Evolutionary conservation across 83 land plant species (phyloP), one percentile per base, ranked within the genome.

Genomic region (Larix sibirica): DNA sequence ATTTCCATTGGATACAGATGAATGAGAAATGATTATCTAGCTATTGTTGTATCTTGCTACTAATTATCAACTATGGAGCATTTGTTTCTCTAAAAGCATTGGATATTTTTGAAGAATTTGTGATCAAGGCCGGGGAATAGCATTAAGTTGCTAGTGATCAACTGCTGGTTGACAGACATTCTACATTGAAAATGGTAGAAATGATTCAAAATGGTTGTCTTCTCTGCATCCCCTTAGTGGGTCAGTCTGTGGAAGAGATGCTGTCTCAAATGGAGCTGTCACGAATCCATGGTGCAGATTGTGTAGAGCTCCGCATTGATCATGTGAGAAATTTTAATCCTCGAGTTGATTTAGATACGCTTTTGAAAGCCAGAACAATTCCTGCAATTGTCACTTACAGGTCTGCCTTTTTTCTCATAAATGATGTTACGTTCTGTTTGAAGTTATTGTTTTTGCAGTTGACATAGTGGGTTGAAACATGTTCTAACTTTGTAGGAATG

Each of bases 231-330:
- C 92, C 92, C 21, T 33, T 90, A 20, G 82, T 90, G 77, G 92
- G 83, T 36, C 77, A 86, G 59, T 81, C 88, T 21, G 62, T 85
- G 61, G 86, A 85, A 31, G 84, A 88, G 44, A 88, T 88, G 90
- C 74, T 88, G 76, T 58, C 59, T 21, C 83, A 85, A 78, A 87
- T 83, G 85, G 31, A 75, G 59, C 50, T 65, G 73, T 90, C 92
- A 3, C 82, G 79, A 42, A 79, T 33, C 6, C 67, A 82, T 12
- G 92, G 92, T 23, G 90, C 90, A 26, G 92, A 90, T 59, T 26
- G 86, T 14, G 90, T 85, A n/a, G 92, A 90, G 82, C 73, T 90
- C 38, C 61, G 92, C 38, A 79, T 90, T 54, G 92, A 90, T 56
- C 84, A 86, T 68, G 60, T 90, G 66, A 76, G 65, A 18, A 44